phyloP scores from a whole-genome alignment of 2,329 filamentous ascomycete genomes.

The Alternaria consortialis region DNA sequence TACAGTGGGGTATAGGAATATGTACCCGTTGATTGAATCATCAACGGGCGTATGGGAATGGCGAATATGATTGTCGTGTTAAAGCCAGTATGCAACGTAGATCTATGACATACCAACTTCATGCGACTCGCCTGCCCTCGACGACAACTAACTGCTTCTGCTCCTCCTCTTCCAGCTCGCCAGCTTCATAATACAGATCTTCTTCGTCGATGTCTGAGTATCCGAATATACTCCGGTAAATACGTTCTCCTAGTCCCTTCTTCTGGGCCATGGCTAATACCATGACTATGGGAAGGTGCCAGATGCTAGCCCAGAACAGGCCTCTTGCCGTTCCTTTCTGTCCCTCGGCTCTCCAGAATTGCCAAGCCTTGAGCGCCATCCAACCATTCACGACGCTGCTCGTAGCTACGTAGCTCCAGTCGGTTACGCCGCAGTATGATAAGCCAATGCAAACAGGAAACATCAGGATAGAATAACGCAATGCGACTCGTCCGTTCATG shows the following conservation, averaged over 20 bases:
- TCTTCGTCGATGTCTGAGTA: constrained; percentile 43
- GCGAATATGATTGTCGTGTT: background rate
- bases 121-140: constrained; percentile 17
- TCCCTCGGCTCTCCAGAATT: constrained; percentile 82
- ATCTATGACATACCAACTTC: constrained; percentile 5
- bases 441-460: constrained; percentile 85
- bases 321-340: constrained; percentile 81
- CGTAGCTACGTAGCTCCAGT: constrained; percentile 83
- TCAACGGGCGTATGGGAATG: background rate
- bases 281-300: constrained; percentile 90
- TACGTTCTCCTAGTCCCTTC: constrained; percentile 68
- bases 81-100: background rate
- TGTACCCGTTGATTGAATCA: constrained; percentile 18
- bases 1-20: constrained; percentile 34
- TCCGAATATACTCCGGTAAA: constrained; percentile 45
- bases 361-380: constrained; percentile 80
- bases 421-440: constrained; percentile 81
- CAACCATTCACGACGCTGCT: constrained; percentile 85
- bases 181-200: constrained; percentile 46
- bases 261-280: constrained; percentile 92
- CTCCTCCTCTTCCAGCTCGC: constrained; percentile 36
- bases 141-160: constrained; percentile 18
- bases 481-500: constrained; percentile 83
- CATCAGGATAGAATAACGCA: constrained; percentile 86
- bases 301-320: constrained; percentile 97